phyloP scores from a whole-genome alignment of 2,329 filamentous ascomycete species.

The Microcyclospora pomicola region DNA sequence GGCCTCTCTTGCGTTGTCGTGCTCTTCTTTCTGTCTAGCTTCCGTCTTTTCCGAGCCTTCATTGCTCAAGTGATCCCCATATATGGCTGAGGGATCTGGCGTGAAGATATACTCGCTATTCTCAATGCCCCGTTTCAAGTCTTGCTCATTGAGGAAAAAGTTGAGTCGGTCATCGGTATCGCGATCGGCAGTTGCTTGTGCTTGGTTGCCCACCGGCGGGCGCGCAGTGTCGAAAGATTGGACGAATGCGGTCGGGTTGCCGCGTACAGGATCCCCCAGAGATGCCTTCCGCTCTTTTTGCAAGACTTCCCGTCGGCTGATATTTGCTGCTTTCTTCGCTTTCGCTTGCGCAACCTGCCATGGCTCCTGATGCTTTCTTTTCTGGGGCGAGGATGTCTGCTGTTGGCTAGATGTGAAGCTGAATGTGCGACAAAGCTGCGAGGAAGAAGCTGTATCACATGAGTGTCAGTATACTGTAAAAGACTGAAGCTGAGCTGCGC shows the following conservation, averaged over 20 bases:
- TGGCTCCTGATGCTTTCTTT: constrained; percentile 59
- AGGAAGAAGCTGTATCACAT: constrained; percentile 41
- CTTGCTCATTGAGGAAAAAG: constrained; percentile 55
- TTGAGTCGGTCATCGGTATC: constrained; percentile 45
- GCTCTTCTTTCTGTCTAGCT: constrained; percentile 10
- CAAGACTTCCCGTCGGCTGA: constrained; percentile 60
- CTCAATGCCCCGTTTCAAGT: constrained; percentile 52
- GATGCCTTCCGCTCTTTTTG: constrained; percentile 47
- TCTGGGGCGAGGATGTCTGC: constrained; percentile 36
- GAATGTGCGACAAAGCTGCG: no score
- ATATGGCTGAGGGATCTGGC: neutral
- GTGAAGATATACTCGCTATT: constrained; percentile 48
- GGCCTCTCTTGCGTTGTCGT: constrained; percentile 56
- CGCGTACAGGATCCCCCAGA: constrained; percentile 67
- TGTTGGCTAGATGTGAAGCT: neutral
- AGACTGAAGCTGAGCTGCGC: neutral
- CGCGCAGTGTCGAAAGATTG: constrained; percentile 59
- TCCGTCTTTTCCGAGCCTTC: constrained; percentile 29
- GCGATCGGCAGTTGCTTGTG: neutral
- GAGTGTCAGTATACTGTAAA: neutral
- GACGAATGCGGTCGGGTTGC: constrained; percentile 67
- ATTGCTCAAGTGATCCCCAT: constrained; percentile 20
- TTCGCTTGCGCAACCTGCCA: constrained; percentile 69
- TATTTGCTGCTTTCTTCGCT: constrained; percentile 71
- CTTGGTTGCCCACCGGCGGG: constrained; percentile 15